Conservation (phyloP, 2,329 filamentous ascomycete species). For the Ceratocystis albifundus region DNA sequence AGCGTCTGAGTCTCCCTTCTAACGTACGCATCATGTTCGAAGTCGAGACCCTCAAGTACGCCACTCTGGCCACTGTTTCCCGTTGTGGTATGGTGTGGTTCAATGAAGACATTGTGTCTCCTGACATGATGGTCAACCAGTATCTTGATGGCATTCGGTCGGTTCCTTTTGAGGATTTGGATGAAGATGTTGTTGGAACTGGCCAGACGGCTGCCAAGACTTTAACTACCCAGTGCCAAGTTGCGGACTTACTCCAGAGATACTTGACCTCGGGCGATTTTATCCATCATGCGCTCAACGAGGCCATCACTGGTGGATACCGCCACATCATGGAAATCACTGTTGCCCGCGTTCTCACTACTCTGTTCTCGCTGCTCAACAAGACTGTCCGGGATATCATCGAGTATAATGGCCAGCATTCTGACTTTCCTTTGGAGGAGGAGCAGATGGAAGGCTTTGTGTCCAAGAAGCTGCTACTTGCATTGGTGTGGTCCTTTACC, state of each 20-base stretch:
- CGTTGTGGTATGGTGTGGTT: constrained; percentile 99
- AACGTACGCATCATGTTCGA: constrained; percentile 99
- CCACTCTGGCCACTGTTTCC: constrained; percentile 95
- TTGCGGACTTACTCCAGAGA: constrained; percentile 66
- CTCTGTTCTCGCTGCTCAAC: constrained; percentile 88
- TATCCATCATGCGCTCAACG: constrained; percentile 61
- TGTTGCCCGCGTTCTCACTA: constrained; percentile 76
- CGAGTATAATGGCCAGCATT: constrained; percentile 89
- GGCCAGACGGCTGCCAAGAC: constrained; percentile 68
- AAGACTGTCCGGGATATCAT: constrained; percentile 85
- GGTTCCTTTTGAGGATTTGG: constrained; percentile 83
- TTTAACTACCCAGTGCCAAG: constrained; percentile 63
- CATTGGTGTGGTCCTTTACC: constrained; percentile 88
- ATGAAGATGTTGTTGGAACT: constrained; percentile 74
- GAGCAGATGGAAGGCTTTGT: constrained; percentile 84
- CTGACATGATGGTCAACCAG: constrained; percentile 83
- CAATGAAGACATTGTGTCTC: constrained; percentile 90
- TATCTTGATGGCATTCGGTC: constrained; percentile 76
- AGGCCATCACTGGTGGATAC: constrained; percentile 56
- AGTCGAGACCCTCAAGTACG: constrained; percentile 94
- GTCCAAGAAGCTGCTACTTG: constrained; percentile 86
- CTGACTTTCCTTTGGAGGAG: constrained; percentile 82
- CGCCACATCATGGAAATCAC: constrained; percentile 99
- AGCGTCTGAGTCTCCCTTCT: constrained; percentile 83
- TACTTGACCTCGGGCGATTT: constrained; percentile 72